Base-by-base conservation (phyloP, 108 stramenopile genomes). In the Pseudonitzschia multistriata region DNA sequence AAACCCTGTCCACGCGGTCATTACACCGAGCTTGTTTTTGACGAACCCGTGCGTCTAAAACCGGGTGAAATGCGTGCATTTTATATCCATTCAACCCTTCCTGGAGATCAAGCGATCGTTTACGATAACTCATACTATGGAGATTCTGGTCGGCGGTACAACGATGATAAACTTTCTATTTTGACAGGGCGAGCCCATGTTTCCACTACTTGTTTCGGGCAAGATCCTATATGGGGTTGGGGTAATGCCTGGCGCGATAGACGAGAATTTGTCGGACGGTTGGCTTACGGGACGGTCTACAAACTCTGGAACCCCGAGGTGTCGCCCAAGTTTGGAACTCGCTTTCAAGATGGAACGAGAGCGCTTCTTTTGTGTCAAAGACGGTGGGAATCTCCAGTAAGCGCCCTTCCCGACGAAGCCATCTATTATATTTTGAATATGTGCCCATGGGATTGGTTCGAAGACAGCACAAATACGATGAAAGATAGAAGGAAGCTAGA, bases 391-490 rank as follows among this genome's bases (percentile, higher is more conserved):
- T 83, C 85, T 64, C 85, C 85, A 14, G 72, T 86, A 49, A 67
- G 78, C 45, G 79, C 50, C 63, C 82, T 94, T 11, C 87, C 90
- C 1, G 93, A 94, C 70, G 90, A 91, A 56, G 87, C 87, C 62
- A 78, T 95, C 48, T 91, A 79, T 65, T 95, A 90, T 73, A 95
- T 95, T 71, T 67, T 95, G 48, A 95, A 95, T 76, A 92, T 95
- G 91, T 88, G 87, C 67, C 78, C 81, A 6, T 95, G 88, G 90
- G 90, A 92, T 62, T 95, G 93, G 93, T 81, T 88, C 56, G 72
- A 82, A 45, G 93, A 94, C 68, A 76, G 68, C 6, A 42, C 62
- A 17, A 49, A 59, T 5, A 74, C 70, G 8, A 83, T 94, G 81
- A 70, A 67, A 33, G 50, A 60, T 57, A 30, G 67, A 30, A 70